Conservation (phyloP, 2,329 filamentous ascomycete species). For the Colletotrichum navitas region DNA sequence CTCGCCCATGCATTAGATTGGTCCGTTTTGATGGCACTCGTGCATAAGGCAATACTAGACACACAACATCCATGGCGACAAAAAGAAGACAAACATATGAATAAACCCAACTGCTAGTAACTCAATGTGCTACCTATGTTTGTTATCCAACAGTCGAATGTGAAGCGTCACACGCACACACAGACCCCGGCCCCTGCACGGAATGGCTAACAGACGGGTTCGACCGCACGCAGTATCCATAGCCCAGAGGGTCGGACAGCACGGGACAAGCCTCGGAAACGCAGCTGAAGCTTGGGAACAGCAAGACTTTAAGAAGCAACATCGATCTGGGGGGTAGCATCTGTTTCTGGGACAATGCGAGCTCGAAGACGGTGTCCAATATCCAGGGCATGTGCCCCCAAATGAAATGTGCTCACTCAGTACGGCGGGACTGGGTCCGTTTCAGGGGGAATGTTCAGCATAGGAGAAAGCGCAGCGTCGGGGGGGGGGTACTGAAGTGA, state of each 20-base stretch:
- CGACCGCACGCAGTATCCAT: constrained; percentile 36
- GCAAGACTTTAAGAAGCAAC: constrained; percentile 26
- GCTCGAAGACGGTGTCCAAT: neutral
- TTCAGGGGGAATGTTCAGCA: constrained; percentile 30
- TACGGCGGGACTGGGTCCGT: constrained; percentile 32
- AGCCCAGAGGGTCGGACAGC: neutral
- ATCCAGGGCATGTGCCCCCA: neutral
- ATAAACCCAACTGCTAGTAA: too few relatives aligned
- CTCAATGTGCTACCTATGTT: too few relatives aligned
- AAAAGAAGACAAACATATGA: neutral
- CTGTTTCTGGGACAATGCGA: constrained; percentile 18
- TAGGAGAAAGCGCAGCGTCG: neutral
- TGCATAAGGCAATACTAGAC: neutral
- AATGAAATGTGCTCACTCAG: constrained; percentile 39
- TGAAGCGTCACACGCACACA: neutral
- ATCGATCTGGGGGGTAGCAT: constrained; percentile 33
- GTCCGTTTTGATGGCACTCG: neutral
- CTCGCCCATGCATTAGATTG: neutral
- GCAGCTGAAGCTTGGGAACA: constrained; percentile 40
- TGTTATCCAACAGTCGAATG: neutral
- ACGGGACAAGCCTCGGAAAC: neutral
- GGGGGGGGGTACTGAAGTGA: constrained; percentile 24
- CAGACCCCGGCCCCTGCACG: constrained; percentile 18
- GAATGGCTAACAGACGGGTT: constrained; percentile 28
- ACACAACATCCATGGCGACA: neutral